Percentiles rank a stretch among this genome's conserved stretches.
These are phyloP conservation scores for Parmales sp. DNA, from an alignment of 108 stramenopile species.

Conservation along the genomic window DNA sequence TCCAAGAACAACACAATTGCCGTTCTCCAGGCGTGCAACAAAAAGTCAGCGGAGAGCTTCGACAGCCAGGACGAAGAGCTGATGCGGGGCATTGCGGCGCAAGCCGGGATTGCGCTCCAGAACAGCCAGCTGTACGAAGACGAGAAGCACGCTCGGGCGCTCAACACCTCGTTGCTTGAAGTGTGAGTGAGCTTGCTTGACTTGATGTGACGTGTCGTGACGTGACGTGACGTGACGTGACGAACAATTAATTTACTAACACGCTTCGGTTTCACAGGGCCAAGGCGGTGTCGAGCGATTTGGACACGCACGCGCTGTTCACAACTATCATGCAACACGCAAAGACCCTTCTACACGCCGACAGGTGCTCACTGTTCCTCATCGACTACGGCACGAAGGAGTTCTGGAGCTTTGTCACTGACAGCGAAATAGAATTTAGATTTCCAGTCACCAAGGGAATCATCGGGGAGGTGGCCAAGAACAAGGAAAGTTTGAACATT, in stretches of 20 bases:
- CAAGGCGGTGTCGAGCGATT: neutral
- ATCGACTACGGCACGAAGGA: conserved; percentile 5
- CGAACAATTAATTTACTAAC: too few relatives aligned
- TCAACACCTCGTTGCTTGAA: neutral
- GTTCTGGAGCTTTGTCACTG: conserved; percentile 10
- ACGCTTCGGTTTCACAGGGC: too few relatives aligned
- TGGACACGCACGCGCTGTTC: conserved; percentile 6
- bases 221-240: too few relatives aligned
- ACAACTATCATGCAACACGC: conserved; percentile 2
- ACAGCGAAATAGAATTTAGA: conserved; percentile 3
- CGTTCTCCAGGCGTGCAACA: neutral
- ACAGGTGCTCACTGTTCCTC: conserved; percentile 1
- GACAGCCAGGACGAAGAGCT: conserved; percentile 15
- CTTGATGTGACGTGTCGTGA: too few relatives aligned
- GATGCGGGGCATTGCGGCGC: conserved; percentile 22
- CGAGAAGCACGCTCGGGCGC: neutral
- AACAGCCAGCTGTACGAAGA: conserved; percentile 29
- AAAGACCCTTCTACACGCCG: neutral
- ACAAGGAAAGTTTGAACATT: neutral
- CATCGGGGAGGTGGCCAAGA: conserved; percentile 1
- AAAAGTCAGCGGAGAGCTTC: conserved; percentile 18
- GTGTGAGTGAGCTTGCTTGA: too few relatives aligned
- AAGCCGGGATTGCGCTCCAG: conserved; percentile 41
- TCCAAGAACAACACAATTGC: neutral
- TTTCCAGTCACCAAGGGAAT: conserved; percentile 7